Evolutionary conservation across 192 early-diverging fungal species (phyloP).

Genomic region (Cladochytrium replicatum): DNA sequence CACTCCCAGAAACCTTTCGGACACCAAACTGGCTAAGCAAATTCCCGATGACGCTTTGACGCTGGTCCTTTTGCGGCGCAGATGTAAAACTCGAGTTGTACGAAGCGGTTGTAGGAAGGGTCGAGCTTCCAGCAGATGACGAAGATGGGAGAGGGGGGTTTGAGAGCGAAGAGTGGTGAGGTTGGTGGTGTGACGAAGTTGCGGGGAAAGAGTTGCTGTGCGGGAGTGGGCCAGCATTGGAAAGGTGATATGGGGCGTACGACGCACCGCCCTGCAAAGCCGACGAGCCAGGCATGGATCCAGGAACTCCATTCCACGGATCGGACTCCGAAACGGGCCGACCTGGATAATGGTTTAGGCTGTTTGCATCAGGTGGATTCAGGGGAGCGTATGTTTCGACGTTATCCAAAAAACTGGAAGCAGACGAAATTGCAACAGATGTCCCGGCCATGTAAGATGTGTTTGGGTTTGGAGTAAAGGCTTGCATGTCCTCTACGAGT

Average conservation of each 20-base stretch:
- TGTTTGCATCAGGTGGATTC: no score
- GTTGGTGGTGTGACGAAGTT: no score
- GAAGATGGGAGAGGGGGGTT: not conserved
- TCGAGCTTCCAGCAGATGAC: conserved; percentile 1
- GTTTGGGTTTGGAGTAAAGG: conserved; percentile 2
- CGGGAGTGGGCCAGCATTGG: no score
- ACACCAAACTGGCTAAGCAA: conserved; percentile 16
- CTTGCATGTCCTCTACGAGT: conserved; percentile 7
- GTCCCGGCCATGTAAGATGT: conserved; percentile 54
- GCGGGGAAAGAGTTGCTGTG: no score
- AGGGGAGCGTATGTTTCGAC: no score
- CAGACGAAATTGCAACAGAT: conserved; percentile 55
- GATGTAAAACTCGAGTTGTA: not conserved
- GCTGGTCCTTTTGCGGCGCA: not conserved
- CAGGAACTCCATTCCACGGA: no score
- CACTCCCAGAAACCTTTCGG: conserved; percentile 1
- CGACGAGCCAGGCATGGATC: no score
- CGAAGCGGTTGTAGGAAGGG: conserved; percentile 6
- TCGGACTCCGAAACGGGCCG: no score
- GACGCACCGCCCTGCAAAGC: no score
- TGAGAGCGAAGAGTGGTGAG: conserved; percentile 14
- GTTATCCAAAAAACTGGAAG: no score
- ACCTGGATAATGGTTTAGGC: no score
- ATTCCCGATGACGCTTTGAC: conserved; percentile 1
- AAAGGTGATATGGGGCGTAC: no score